Evolutionary conservation across 73 alveolate genomes (phyloP).

Genomic region (Paramecium biaurelia): DNA sequence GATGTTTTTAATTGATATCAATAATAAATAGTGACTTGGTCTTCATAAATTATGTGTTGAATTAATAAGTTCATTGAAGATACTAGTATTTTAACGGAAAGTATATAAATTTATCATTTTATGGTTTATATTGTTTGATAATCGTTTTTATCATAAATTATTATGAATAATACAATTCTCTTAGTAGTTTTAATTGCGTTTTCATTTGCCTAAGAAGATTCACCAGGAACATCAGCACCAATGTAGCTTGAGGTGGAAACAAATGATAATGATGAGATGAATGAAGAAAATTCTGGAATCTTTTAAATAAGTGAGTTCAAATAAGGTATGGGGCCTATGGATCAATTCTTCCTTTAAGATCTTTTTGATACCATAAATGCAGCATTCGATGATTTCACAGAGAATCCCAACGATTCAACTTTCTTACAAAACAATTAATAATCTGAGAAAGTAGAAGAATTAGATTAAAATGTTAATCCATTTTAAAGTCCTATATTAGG

Average conservation of each 20-base stretch:
- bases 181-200: not conserved
- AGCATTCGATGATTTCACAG: not conserved
- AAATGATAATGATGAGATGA: not conserved
- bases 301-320: not conserved
- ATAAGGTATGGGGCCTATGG: not conserved
- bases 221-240: not conserved
- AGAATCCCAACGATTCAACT: not conserved
- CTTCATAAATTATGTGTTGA: not conserved
- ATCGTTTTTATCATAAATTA: not conserved
- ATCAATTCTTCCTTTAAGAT: not conserved
- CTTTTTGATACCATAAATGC: not conserved
- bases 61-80: not conserved
- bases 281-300: not conserved
- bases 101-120: not conserved
- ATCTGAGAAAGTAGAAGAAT: not conserved
- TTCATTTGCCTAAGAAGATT: not conserved
- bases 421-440: not conserved
- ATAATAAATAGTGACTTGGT: not conserved
- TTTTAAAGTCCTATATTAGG: not conserved
- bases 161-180: not conserved
- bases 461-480: not conserved
- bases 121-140: not conserved
- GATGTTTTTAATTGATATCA: not conserved
- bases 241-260: not conserved
- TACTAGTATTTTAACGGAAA: not conserved